Conservation (phyloP, 2,329 filamentous ascomycete species). For the Arthrinium puccinioides region DNA sequence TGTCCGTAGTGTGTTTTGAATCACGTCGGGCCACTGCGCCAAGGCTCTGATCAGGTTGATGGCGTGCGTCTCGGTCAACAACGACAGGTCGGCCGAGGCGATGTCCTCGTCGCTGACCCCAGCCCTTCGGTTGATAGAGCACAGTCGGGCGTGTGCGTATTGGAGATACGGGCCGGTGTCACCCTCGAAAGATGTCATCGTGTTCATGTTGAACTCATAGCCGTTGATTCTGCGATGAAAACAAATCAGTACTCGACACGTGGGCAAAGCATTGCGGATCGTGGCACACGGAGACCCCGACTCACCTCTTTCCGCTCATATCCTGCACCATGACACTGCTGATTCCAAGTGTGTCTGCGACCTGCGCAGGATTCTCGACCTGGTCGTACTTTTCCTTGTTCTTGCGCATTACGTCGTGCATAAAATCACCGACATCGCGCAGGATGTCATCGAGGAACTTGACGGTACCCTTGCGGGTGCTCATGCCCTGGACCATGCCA, state of each 20-base stretch:
- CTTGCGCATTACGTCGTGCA: conserved; percentile 95
- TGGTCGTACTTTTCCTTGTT: conserved; percentile 88
- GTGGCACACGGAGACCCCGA: conserved; percentile 5
- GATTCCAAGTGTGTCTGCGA: conserved; percentile 85
- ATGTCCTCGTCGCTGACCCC: conserved; percentile 29
- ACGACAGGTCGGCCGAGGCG: conserved; percentile 45
- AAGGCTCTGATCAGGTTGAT: conserved; percentile 62
- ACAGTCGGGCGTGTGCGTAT: conserved; percentile 60
- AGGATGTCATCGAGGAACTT: conserved; percentile 56
- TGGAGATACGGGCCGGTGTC: conserved; percentile 70
- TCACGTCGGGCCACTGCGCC: conserved; percentile 79
- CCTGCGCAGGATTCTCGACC: conserved; percentile 72
- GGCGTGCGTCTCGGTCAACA: conserved; percentile 52
- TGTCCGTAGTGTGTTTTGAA: conserved; percentile 77
- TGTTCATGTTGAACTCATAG: conserved; percentile 61
- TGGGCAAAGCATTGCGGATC: conserved; percentile 16
- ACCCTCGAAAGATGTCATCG: conserved; percentile 67
- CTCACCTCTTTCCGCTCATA: conserved; percentile 86
- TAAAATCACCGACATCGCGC: conserved; percentile 78
- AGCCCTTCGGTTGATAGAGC: conserved; percentile 30
- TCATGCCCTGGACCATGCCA: conserved; percentile 64
- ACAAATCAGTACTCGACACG: neutral
- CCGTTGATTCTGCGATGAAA: conserved; percentile 36
- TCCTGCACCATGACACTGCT: conserved; percentile 97
- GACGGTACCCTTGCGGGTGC: conserved; percentile 64